Percentiles rank a stretch among this genome's conserved stretches.
These are phyloP conservation scores for Bisporella sp. DNA, from an alignment of 2,329 filamentous ascomycete genomes.

Conservation along the genomic window DNA sequence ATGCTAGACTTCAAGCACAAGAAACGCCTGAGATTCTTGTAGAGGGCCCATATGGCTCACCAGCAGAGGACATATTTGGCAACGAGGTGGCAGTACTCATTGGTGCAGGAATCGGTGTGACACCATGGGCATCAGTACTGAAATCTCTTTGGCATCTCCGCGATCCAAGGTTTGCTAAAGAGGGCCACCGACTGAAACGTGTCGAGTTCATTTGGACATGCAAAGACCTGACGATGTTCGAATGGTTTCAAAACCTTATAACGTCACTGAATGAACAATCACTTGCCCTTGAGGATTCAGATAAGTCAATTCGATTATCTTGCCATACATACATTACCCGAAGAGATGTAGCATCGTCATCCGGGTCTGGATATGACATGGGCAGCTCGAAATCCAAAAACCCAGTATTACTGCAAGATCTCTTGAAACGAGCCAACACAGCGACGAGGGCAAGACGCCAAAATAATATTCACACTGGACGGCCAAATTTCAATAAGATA, in stretches of 20 bases:
- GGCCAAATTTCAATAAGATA: not conserved
- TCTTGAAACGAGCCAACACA: not conserved
- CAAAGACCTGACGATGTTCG: not conserved
- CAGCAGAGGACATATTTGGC: not conserved
- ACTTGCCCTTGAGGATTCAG: not conserved
- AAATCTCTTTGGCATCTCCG: not conserved
- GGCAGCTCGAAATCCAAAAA: not conserved
- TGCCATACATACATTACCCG: not conserved
- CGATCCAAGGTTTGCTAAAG: not conserved
- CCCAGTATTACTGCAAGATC: not conserved
- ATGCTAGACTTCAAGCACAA: not conserved
- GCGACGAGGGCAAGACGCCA: not conserved
- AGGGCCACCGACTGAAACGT: not conserved
- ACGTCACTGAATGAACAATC: not conserved
- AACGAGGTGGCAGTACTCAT: not conserved
- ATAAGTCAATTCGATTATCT: not conserved
- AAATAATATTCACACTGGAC: not conserved
- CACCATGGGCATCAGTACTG: not conserved
- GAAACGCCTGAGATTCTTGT: not conserved
- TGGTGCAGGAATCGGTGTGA: not conserved
- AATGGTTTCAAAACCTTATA: not conserved
- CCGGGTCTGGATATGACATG: not conserved
- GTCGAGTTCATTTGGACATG: not conserved
- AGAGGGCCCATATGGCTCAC: not conserved
- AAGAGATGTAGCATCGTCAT: not conserved